These are phyloP conservation scores for Lunasporangiospora selenospora DNA, from an alignment of 192 early-diverging fungal genomes.

Conservation along the genomic window DNA sequence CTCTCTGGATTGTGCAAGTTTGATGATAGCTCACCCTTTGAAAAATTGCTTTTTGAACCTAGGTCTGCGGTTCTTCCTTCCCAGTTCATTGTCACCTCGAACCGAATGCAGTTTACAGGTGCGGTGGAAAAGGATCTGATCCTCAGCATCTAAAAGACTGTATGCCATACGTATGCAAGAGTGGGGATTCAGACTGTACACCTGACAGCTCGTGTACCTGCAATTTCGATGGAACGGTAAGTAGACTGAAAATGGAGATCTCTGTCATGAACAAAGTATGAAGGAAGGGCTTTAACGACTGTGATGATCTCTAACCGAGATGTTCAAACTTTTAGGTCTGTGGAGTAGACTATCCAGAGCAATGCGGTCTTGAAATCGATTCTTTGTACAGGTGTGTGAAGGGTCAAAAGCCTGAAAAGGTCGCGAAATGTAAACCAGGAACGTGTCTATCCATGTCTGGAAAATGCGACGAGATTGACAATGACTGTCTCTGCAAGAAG, in stretches of 20 bases:
- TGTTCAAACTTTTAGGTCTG: neutral
- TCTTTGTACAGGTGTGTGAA: neutral
- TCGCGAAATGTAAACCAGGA: neutral
- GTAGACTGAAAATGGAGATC: no score
- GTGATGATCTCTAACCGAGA: neutral
- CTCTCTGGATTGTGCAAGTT: neutral
- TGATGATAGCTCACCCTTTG: neutral
- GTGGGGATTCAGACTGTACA: no score
- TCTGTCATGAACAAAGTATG: neutral
- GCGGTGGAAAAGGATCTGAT: neutral
- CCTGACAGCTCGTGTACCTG: no score
- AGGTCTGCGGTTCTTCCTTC: conserved; percentile 7
- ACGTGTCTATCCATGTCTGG: neutral
- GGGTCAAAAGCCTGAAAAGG: neutral
- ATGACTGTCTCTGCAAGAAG: neutral
- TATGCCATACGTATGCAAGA: no score
- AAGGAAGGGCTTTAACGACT: neutral
- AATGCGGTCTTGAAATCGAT: neutral
- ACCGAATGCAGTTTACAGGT: neutral
- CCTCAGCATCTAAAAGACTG: no score
- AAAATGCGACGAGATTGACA: neutral
- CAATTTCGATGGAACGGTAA: no score
- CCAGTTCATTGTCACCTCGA: neutral
- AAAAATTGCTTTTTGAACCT: neutral
- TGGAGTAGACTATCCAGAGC: neutral